Evolutionary conservation across 2,329 filamentous ascomycete genomes (phyloP), one percentile per base, ranked within the genome.

Genomic region (Fusarium protoensiforme): DNA sequence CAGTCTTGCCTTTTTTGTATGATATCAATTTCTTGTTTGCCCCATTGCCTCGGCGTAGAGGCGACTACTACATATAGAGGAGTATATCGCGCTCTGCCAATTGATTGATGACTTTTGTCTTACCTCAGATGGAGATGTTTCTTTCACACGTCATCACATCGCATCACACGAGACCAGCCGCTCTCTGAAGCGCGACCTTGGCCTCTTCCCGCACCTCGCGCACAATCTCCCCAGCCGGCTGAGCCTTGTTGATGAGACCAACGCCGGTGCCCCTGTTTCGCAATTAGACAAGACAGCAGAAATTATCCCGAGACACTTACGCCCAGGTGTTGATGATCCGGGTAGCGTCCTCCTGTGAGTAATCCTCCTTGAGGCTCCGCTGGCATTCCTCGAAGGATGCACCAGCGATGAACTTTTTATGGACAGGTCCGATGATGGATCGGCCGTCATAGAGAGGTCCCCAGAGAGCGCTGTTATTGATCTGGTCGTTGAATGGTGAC

Each of bases 191-290:
- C 39, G 78, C 78, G 60, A 77, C 70, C 65, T 77, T 81, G 5
- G 85, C 81, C 14, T 79, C 81, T 56, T 83, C 80, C 20, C 83
- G 79, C 11, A 83, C 79, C 63, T 86, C 80, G n/a, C 74, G 78
- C 4, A 87, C 84, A 68, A 87, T 85, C 20, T 85, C 83, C 0
- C 79, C 84, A 2, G 85, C 82, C 10, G 84, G 81, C 20, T 82
- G 80, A 6, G 74, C 74, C 29, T 83, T 80, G n/a, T 78, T 84
- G n/a, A 87, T 81, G 29, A 87, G 73, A 3, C 85, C 85, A 20
- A 87, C 82, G 0, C 80, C 85, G 6, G 85, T 84, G 46, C 85
- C 85, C 8, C 82, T 84, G 39, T 39, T 35, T 20, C 16, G 11
- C 59, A 31, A 39, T 75, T 33, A 75, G 75, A 31, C 27, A 18